phyloP scores from a whole-genome alignment of 768 basidiomycete genomes.

The Pleurotus ostreatus region DNA sequence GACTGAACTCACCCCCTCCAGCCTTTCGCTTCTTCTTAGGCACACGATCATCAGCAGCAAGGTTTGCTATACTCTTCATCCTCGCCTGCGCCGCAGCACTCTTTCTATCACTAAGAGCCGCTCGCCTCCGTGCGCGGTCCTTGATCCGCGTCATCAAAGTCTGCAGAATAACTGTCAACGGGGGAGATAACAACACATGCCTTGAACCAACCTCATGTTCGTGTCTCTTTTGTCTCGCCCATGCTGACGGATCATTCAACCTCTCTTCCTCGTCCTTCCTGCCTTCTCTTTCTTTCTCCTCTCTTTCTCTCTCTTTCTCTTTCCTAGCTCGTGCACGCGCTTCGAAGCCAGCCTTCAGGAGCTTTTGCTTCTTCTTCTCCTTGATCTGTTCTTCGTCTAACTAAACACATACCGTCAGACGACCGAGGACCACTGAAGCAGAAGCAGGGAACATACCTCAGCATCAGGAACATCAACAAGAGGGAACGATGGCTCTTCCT shows the following conservation, averaged over 20 bases:
- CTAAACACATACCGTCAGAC: slow-evolving; percentile 26
- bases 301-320: slow-evolving; percentile 85
- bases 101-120: slow-evolving; percentile 85
- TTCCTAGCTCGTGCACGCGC: slow-evolving; percentile 78
- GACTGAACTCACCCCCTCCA: slow-evolving; percentile 55
- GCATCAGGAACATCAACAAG: slow-evolving; percentile 89
- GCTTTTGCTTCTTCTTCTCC: slow-evolving; percentile 91
- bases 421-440: background rate
- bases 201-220: slow-evolving; percentile 69
- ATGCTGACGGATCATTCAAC: slow-evolving; percentile 62
- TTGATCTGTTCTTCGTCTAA: slow-evolving; percentile 88
- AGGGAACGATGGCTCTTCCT: slow-evolving; percentile 87
- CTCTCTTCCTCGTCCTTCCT: slow-evolving; percentile 76
- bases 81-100: slow-evolving; percentile 92
- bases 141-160: slow-evolving; percentile 80
- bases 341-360: slow-evolving; percentile 92
- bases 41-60: slow-evolving; percentile 84
- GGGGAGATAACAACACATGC: background rate
- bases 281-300: slow-evolving; percentile 68
- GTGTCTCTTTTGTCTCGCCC: slow-evolving; percentile 67
- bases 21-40: slow-evolving; percentile 84
- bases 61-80: slow-evolving; percentile 92
- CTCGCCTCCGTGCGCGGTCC: slow-evolving; percentile 72
- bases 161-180: slow-evolving; percentile 30
- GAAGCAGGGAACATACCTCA: slow-evolving; percentile 49